These are phyloP conservation scores for Naganishia vaughanmartiniae DNA, from an alignment of 768 basidiomycete genomes.

Conservation along the genomic window DNA sequence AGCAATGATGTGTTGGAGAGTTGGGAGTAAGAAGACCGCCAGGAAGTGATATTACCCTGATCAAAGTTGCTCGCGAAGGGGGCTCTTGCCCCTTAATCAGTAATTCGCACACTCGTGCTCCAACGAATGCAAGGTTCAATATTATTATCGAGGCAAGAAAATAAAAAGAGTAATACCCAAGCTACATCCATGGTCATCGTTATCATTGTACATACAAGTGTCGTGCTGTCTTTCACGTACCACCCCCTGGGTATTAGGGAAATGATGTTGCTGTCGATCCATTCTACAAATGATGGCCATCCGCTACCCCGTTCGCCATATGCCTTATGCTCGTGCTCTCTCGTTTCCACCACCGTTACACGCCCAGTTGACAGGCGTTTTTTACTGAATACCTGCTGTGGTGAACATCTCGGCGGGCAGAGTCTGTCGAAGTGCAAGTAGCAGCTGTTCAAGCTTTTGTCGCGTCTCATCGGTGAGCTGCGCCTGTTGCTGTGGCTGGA, in stretches of 20 bases:
- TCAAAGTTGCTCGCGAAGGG: no score
- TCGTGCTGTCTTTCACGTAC: neutral
- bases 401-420: conserved; percentile 66
- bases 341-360: neutral
- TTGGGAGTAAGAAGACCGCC: no score
- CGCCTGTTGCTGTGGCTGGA: conserved; percentile 70
- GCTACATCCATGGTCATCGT: neutral
- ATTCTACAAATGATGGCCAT: conserved; percentile 7
- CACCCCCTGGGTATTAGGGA: neutral
- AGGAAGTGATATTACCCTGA: no score
- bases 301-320: neutral
- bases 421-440: conserved; percentile 69
- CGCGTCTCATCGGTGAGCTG: conserved; percentile 78
- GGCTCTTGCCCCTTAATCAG: no score
- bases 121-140: no score
- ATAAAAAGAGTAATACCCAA: neutral
- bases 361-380: neutral
- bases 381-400: conserved; percentile 14
- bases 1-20: no score
- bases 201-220: neutral
- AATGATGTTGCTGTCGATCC: neutral
- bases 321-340: neutral
- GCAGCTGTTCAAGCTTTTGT: conserved; percentile 69
- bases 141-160: no score
- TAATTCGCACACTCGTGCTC: no score